phyloP scores from a whole-genome alignment of 1,139 yeast genomes.

The Suhomyces ambrosiae region DNA sequence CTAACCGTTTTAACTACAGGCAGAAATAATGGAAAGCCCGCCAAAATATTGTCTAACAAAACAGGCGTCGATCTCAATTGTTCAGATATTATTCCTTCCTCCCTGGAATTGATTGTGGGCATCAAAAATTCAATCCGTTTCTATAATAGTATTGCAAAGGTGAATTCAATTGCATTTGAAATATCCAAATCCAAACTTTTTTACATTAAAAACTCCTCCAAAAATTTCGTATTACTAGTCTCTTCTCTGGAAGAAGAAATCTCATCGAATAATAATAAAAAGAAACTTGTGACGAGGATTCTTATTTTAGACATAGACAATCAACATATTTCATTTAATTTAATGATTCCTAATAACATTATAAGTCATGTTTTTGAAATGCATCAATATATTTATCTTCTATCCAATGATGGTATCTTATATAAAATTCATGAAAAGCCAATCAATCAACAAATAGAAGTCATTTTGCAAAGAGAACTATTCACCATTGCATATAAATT shows the following conservation, averaged over 20 bases:
- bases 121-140: constrained; percentile 53
- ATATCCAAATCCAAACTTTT: constrained; percentile 58
- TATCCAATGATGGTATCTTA: constrained; percentile 77
- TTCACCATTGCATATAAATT: constrained; percentile 73
- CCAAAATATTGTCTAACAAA: constrained; percentile 58
- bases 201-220: constrained; percentile 30
- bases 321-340: constrained; percentile 70
- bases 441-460: constrained; percentile 65
- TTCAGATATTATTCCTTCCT: constrained; percentile 43
- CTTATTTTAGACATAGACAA: constrained; percentile 68
- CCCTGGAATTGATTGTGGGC: constrained; percentile 54
- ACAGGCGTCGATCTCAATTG: constrained; percentile 78
- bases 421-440: constrained; percentile 70
- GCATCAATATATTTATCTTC: constrained; percentile 59
- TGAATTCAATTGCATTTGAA: constrained; percentile 60
- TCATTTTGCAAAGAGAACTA: constrained; percentile 68
- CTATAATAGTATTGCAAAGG: constrained; percentile 57
- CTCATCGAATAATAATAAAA: constrained; percentile 9
- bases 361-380: constrained; percentile 53
- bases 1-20: constrained; percentile 80
- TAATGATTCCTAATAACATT: constrained; percentile 65
- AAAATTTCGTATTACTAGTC: constrained; percentile 57
- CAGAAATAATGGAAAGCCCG: constrained; percentile 70
- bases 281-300: constrained; percentile 45
- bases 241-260: constrained; percentile 44